Percentiles rank a stretch among this genome's conserved stretches.
phyloP scores from a whole-genome alignment of 805 yeast genomes.

The Lipomyces mesembrius region DNA sequence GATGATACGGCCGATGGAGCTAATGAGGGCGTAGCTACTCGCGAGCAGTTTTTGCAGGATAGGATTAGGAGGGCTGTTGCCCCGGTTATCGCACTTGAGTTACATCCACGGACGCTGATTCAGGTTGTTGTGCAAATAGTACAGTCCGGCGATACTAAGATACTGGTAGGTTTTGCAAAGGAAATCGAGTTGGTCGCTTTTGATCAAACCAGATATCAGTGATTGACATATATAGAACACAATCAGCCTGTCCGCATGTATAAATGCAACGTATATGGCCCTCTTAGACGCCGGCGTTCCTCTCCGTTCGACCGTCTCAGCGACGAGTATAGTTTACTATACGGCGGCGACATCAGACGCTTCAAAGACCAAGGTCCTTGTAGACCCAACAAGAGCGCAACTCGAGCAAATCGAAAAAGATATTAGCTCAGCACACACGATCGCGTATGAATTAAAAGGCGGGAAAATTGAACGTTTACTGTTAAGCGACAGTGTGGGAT shows the following conservation, averaged over 20 bases:
- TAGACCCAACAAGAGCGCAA: constrained; percentile 47
- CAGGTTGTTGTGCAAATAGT: constrained; percentile 71
- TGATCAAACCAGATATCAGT: not conserved
- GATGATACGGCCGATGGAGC: too few relatives aligned
- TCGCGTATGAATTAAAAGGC: constrained; percentile 62
- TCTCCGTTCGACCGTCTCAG: constrained; percentile 44
- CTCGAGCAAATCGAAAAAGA: constrained; percentile 22
- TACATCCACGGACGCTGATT: constrained; percentile 78
- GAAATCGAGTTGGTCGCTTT: not conserved
- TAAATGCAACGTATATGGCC: constrained; percentile 77
- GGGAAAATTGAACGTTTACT: constrained; percentile 60
- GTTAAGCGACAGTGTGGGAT: constrained; percentile 74
- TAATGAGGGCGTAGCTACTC: constrained; percentile 48
- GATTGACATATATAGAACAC: constrained; percentile 41
- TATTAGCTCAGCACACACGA: constrained; percentile 62
- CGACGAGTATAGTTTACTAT: constrained; percentile 19
- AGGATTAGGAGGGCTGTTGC: constrained; percentile 65
- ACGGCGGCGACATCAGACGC: not conserved
- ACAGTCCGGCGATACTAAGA: constrained; percentile 55
- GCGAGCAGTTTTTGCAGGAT: constrained; percentile 79
- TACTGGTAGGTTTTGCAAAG: constrained; percentile 18
- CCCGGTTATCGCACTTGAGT: constrained; percentile 61
- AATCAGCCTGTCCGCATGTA: constrained; percentile 66
- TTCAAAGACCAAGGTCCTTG: constrained; percentile 60
- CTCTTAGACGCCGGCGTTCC: constrained; percentile 81